Evolutionary conservation across 768 basidiomycete species (phyloP).

Genomic region (Tulasnella sp.): DNA sequence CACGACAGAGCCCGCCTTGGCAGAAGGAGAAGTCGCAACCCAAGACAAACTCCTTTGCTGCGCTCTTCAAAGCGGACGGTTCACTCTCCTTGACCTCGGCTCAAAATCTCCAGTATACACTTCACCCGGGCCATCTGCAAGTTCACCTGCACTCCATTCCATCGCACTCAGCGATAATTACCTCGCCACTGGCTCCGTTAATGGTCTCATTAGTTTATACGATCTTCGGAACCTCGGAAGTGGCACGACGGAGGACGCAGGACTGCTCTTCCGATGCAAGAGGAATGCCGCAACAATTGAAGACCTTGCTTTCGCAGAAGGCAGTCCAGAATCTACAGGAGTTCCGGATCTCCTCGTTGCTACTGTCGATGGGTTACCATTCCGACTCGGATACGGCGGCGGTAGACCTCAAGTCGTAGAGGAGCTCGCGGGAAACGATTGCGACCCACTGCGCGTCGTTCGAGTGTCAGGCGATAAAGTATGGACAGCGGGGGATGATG

Average conservation of each 20-base stretch:
- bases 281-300: conserved; percentile 34
- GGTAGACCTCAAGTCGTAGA: conserved; percentile 35
- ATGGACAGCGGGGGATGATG: conserved; percentile 59
- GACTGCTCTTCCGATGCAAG: conserved; percentile 24
- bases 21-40: conserved; percentile 40
- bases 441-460: conserved; percentile 48
- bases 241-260: conserved; percentile 36
- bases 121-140: conserved; percentile 26
- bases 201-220: conserved; percentile 49
- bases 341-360: conserved; percentile 37
- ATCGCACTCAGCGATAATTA: conserved; percentile 39
- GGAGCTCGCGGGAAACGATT: conserved; percentile 54
- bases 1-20: neutral
- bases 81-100: conserved; percentile 51
- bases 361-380: conserved; percentile 55
- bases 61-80: conserved; percentile 48
- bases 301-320: conserved; percentile 37
- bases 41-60: conserved; percentile 44
- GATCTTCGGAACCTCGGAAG: conserved; percentile 42
- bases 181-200: conserved; percentile 51
- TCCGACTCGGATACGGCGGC: conserved; percentile 39
- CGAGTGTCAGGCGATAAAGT: conserved; percentile 33
- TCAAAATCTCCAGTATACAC: conserved; percentile 29
- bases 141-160: conserved; percentile 34
- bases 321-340: neutral